Evolutionary conservation across 2,329 filamentous ascomycete species (phyloP), one percentile per base, ranked within the genome.

Genomic region (Metarhizium brunneum): DNA sequence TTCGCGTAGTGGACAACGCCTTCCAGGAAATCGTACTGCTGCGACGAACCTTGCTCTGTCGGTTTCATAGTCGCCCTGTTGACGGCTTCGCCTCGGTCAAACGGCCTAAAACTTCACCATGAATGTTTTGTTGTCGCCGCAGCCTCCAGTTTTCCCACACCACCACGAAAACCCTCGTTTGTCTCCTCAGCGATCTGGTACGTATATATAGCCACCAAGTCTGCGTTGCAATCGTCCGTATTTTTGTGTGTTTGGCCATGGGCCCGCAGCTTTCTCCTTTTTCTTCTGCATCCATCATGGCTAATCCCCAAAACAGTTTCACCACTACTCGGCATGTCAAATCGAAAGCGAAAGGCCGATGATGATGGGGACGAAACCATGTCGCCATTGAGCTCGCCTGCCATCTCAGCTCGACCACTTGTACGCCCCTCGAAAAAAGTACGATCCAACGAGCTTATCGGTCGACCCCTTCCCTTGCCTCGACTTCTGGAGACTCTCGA

Each of bases 401-500:
- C 88, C 58, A 80, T 88, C 57, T 76, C 86, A 62, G 76, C 84
- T 60, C 83, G 90, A 64, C 77, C 84, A 56, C 82, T 95, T 32
- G 76, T 82, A 54, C 76, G 86, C 60, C 80, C 82, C 16, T 78
- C 83, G 52, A 90, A 88, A 68, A 87, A 81, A 67, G 68, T 75
- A 47, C 76, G 83, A 64, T 75, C 76, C 14, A 79, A 85, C 62
- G 91, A 95, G 63, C 70, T 90, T 57, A 69, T 72, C 50, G 81
- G 81, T n/a, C 76, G 80, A 30, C 79, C 79, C 18, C 72, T 84
- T 47, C 65, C 75, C 2, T 73, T 84, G 7, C 76, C 79, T 56
- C 86, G 94, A 65, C 82, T 99, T n/a, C 84, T 99, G 59, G 92
- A 99, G 73, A 97, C 94, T 0, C 83, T 99, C 48, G 90, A 95